Evolutionary conservation across 2,329 filamentous ascomycete genomes (phyloP), one percentile per base, ranked within the genome.

Genomic region (Cryphonectria parasitica): DNA sequence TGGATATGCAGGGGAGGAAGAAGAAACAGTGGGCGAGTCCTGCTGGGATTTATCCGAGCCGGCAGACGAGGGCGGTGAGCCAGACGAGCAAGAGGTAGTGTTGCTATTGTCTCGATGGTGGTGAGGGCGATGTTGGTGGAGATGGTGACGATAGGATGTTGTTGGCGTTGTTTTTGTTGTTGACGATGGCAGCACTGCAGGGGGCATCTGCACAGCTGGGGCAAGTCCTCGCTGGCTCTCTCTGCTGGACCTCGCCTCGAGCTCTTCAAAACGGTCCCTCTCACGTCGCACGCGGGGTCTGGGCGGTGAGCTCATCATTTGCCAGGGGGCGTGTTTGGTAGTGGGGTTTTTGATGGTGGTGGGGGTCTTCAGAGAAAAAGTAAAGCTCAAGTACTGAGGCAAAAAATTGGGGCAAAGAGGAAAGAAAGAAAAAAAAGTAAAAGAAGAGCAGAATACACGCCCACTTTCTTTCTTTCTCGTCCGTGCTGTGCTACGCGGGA

Each of bases 201-300:
- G 65, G 22, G 28, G 49, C 45, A 39, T 25, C 49, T 61, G 61
- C 60, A 61, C 41, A 4, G 67, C 56, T 22, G 58, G 67, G 39
- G 69, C 62, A 49, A 64, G 56, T n/a, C 69, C 64, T 58, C 39
- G 58, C n/a, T 61, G 28, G 45, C 45, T 11, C 7, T 49, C 45
- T 11, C 39, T 31, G 69, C 56, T 62, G 39, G 45, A 45, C 58
- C 60, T 54, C 49, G 13, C 67, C 54, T 68, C 65, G 54, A 58
- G 58, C 62, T 72, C 68, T 28, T 72, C 71, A 19, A 67, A 61
- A 34, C 66, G 71, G 62, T 65, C 68, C 43, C 71, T 65, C 36
- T 72, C 68, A 45, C 71, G 68, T 66, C 69, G 71, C 43, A 70
- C 71, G 28, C 68, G 71, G 62, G 68, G 68, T 39, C 69, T 70